Conservation (phyloP, 73 alveolate genomes). For the Symbiodinium natans region DNA sequence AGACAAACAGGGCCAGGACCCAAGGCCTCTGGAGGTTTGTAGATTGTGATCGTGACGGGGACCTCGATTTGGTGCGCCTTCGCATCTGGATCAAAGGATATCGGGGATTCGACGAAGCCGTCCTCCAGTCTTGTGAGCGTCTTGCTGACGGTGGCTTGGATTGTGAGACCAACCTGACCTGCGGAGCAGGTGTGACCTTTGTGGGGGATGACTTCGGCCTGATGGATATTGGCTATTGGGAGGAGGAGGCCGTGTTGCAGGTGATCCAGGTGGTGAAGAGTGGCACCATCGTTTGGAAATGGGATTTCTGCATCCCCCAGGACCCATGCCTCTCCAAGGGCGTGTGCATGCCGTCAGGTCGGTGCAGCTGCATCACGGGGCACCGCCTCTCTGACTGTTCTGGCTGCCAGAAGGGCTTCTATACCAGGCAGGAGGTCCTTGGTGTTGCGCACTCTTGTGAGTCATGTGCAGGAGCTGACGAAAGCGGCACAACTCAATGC, state of each 20-base stretch:
- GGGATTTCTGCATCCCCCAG: slow-evolving; percentile 13
- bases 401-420: slow-evolving; percentile 34
- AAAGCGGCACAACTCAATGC: slow-evolving; percentile 21
- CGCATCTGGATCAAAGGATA: too few relatives aligned
- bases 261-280: not conserved
- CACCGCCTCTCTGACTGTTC: slow-evolving; percentile 38
- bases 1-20: not conserved
- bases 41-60: slow-evolving; percentile 7
- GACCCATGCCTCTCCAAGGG: slow-evolving; percentile 17
- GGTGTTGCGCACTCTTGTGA: slow-evolving; percentile 31
- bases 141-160: too few relatives aligned
- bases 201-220: slow-evolving; percentile 31
- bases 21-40: slow-evolving; percentile 19
- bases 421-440: not conserved
- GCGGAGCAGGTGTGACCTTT: too few relatives aligned
- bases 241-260: not conserved
- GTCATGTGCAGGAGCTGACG: slow-evolving; percentile 13
- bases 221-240: not conserved
- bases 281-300: too few relatives aligned
- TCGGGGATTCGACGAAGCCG: too few relatives aligned
- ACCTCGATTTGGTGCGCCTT: not conserved
- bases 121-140: too few relatives aligned
- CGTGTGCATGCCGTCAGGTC: too few relatives aligned
- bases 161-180: too few relatives aligned
- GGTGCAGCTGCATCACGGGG: slow-evolving; percentile 38